Evolutionary conservation across 768 basidiomycete genomes (phyloP).

Genomic region (Clitopilus hobsonii): DNA sequence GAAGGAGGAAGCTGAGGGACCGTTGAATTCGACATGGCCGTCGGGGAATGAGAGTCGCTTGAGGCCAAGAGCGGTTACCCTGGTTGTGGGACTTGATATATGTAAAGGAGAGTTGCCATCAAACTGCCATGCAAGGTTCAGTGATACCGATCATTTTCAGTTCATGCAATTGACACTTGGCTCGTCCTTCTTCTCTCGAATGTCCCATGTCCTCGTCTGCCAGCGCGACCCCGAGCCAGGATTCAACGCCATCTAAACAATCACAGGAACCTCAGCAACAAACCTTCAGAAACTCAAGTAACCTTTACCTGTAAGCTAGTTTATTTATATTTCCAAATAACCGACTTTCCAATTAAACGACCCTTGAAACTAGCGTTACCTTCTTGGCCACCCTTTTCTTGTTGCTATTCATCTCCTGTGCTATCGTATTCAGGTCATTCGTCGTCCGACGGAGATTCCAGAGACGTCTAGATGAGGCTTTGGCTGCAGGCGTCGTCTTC

Average conservation of each 20-base stretch:
- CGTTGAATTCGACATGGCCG: constrained; percentile 23
- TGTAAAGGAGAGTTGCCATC: neutral
- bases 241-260: constrained; percentile 8
- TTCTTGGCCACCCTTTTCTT: constrained; percentile 71
- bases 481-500: constrained; percentile 45
- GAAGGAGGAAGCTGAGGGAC: constrained; percentile 49
- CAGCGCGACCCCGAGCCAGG: constrained; percentile 7
- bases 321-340: neutral
- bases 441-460: constrained; percentile 55
- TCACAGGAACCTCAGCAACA: constrained; percentile 12
- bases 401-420: constrained; percentile 58
- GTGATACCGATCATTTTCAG: neutral
- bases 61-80: neutral
- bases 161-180: neutral
- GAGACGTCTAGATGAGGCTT: constrained; percentile 45
- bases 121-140: neutral
- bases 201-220: constrained; percentile 9
- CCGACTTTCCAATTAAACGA: constrained; percentile 7
- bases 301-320: constrained; percentile 38
- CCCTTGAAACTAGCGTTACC: constrained; percentile 42
- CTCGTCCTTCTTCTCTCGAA: neutral
- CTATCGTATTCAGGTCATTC: constrained; percentile 61
- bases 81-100: neutral
- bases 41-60: constrained; percentile 9
- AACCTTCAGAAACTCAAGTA: constrained; percentile 21